Evolutionary conservation across 352 stramenopile genomes (phyloP).

Genomic region (Blastocystis hominis): DNA sequence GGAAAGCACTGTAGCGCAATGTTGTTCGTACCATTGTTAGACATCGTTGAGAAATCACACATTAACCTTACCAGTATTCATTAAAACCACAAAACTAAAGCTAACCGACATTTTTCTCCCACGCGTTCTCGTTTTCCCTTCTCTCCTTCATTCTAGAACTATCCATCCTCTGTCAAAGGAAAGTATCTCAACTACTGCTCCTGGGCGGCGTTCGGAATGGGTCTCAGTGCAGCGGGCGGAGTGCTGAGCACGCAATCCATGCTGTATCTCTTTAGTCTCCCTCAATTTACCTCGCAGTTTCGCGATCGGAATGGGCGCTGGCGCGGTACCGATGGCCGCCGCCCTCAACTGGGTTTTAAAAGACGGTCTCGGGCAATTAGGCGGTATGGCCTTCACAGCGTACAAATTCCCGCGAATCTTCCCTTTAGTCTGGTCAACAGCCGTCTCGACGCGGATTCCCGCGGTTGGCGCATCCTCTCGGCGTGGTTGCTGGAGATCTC

Average conservation of each 20-base stretch:
- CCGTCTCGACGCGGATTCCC: slow-evolving; percentile 30
- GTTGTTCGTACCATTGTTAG: too few species aligned
- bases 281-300: neutral
- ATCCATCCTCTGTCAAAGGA: neutral
- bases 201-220: slow-evolving; percentile 10
- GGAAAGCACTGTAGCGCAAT: neutral
- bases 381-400: slow-evolving; percentile 77
- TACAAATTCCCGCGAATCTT: neutral
- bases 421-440: slow-evolving; percentile 32
- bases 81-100: neutral
- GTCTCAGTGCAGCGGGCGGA: neutral
- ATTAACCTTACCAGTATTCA: neutral
- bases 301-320: slow-evolving; percentile 30
- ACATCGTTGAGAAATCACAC: too few species aligned
- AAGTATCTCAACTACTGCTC: neutral
- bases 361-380: slow-evolving; percentile 85
- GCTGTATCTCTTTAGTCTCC: neutral
- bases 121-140: neutral
- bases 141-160: neutral
- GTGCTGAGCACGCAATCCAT: slow-evolving; percentile 38
- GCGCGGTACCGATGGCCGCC: slow-evolving; percentile 71
- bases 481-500: slow-evolving; percentile 77
- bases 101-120: slow-evolving; percentile 10
- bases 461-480: slow-evolving; percentile 76
- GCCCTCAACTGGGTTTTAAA: slow-evolving; percentile 90